Conservation (phyloP, 257 asterid genomes). For the Solanum gandarillasii region DNA sequence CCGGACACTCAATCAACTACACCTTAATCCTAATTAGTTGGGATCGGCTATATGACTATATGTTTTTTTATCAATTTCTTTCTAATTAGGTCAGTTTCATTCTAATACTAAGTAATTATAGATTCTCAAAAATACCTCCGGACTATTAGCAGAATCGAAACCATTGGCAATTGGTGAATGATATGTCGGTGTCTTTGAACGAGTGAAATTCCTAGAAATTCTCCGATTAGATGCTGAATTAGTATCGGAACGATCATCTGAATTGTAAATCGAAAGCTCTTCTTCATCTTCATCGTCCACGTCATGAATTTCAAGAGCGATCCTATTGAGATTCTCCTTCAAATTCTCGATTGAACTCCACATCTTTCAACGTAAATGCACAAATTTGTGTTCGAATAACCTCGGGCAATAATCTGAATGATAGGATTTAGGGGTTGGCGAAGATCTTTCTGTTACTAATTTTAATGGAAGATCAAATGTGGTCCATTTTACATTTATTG, state of each 20-base stretch:
- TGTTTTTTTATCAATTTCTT: background rate
- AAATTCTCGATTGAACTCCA: slow-evolving; percentile 91
- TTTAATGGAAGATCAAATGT: background rate
- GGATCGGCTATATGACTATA: background rate
- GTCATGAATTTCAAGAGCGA: slow-evolving; percentile 75
- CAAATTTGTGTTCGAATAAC: background rate
- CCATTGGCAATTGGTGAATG: slow-evolving; percentile 63
- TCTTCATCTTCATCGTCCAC: slow-evolving; percentile 44
- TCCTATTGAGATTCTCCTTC: slow-evolving; percentile 79
- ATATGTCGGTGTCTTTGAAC: slow-evolving; percentile 37
- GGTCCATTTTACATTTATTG: background rate
- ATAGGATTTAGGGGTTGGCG: background rate
- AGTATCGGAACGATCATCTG: slow-evolving; percentile 34
- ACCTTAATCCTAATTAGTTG: background rate
- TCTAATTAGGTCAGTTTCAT: background rate
- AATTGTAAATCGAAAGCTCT: slow-evolving; percentile 38
- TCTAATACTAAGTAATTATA: background rate
- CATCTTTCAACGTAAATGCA: slow-evolving; percentile 35
- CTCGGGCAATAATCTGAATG: background rate
- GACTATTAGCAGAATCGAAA: slow-evolving; percentile 37
- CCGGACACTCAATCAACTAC: background rate
- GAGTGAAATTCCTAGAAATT: slow-evolving; percentile 37
- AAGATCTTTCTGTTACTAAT: background rate
- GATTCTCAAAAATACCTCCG: slow-evolving; percentile 35
- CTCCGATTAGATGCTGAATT: slow-evolving; percentile 47